phyloP scores from a whole-genome alignment of 2,329 filamentous ascomycete species.

The Eutypa lata region DNA sequence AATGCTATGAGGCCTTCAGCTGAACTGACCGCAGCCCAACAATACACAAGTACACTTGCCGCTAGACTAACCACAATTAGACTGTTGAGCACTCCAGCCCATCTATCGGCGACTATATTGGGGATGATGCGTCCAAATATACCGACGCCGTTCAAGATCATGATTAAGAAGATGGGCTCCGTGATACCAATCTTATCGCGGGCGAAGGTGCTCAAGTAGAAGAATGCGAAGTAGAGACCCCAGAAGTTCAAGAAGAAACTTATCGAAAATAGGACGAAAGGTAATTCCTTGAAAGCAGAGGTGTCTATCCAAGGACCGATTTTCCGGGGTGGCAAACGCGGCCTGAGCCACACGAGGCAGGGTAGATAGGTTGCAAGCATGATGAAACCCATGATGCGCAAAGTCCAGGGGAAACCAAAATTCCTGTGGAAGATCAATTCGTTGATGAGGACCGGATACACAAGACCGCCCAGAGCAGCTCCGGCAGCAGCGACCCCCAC shows the following conservation, averaged over 20 bases:
- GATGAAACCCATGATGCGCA: slow-evolving; percentile 45
- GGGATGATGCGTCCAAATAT: slow-evolving; percentile 47
- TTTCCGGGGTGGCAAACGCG: slow-evolving; percentile 37
- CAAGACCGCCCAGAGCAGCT: slow-evolving; percentile 29
- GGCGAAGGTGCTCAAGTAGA: slow-evolving; percentile 32
- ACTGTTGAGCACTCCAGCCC: slow-evolving; percentile 49
- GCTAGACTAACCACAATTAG: slow-evolving; percentile 36
- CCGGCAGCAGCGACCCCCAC: slow-evolving; percentile 19
- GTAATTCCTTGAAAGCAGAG: slow-evolving; percentile 38
- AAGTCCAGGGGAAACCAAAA: slow-evolving; percentile 55
- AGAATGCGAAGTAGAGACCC: slow-evolving; percentile 40
- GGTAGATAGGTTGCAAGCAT: slow-evolving; percentile 37
- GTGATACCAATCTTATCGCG: slow-evolving; percentile 4
- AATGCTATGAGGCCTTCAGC: slow-evolving; percentile 23
- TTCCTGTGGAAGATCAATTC: slow-evolving; percentile 38
- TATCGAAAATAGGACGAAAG: slow-evolving; percentile 30
- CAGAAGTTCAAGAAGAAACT: slow-evolving; percentile 39
- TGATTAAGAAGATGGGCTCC: slow-evolving; percentile 40
- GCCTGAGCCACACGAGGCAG: slow-evolving; percentile 35
- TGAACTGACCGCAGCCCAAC: slow-evolving; percentile 25
- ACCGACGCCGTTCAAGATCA: slow-evolving; percentile 53
- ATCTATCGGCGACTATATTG: slow-evolving; percentile 44
- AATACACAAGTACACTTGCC: slow-evolving; percentile 22
- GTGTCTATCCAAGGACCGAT: slow-evolving; percentile 40
- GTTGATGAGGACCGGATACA: slow-evolving; percentile 40